Evolutionary conservation across 2,329 filamentous ascomycete genomes (phyloP), one percentile per base, ranked within the genome.

Genomic region (Penicillium verrucosum): DNA sequence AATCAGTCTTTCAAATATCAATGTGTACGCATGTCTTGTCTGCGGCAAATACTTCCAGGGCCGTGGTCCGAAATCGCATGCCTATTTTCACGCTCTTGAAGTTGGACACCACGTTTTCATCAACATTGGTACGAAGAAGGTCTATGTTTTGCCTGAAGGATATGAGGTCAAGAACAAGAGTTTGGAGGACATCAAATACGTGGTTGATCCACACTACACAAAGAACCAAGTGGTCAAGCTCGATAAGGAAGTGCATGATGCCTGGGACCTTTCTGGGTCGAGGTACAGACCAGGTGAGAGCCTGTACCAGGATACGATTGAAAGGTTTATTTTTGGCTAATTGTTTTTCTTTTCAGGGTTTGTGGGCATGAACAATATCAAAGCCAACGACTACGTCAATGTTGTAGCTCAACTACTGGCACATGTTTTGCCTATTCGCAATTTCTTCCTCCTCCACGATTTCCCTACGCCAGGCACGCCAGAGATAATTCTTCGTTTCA

Each of bases 341-440:
- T 58, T 30, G 45, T 36, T 30, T 37, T 25, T 21, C 21, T 36
- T 27, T 14, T n/a, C 52, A 78, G 78, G 94, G 6, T 99, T 92
- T 72, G 91, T 99, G 59, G 94, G 94, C 64, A 95, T 99, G 90
- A 99, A 99, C 82, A 99, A 99, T 77, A 97, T 99, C 81, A 99
- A 99, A 76, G 91, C 94, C 57, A 99, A 99, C 77, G 94, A 99
- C 79, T 99, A 99, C 77, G 83, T 97, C 70, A 99, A 99, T 71
- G 93, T 96, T 27, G 85, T 97, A 3, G 88, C 96, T 47, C 94
- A 99, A 74, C 88, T 92, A 7, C 82, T 99, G 37, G 88, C 93
- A 3, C 94, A 99, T 74, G 91, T 97, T 27, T 80, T 87, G 21
- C 93, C 94, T 4, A 80, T 99, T 64, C 86, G 94, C 34, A 97